Percentiles rank a stretch among this genome's conserved stretches.
These are phyloP conservation scores for Mentha longifolia DNA, from an alignment of 257 asterid genomes.

Conservation along the genomic window DNA sequence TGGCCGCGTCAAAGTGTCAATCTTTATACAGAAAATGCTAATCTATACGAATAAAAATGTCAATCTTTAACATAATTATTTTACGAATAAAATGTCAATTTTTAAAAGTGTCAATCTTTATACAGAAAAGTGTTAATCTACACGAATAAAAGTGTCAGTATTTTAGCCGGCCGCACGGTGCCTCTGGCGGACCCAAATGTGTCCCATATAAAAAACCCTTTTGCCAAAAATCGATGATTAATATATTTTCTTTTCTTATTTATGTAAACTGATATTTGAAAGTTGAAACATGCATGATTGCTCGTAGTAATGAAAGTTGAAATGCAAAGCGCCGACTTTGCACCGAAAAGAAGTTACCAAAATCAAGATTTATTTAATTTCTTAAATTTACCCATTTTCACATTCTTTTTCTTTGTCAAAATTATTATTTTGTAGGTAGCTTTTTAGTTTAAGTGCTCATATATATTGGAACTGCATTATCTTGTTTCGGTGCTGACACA, in stretches of 20 bases:
- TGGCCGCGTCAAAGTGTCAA: too few species aligned
- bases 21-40: too few species aligned
- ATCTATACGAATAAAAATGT: too few species aligned
- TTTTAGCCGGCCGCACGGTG: too few species aligned
- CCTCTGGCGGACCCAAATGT: too few species aligned
- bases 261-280: not conserved
- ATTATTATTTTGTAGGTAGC: slow-evolving; percentile 9
- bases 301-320: slow-evolving; percentile 17
- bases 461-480: slow-evolving; percentile 41
- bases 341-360: slow-evolving; percentile 45
- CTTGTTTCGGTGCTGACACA: slow-evolving; percentile 52
- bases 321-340: slow-evolving; percentile 34
- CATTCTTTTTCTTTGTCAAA: not conserved
- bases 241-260: not conserved
- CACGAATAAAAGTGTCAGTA: too few species aligned
- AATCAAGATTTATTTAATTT: slow-evolving; percentile 19
- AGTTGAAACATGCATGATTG: slow-evolving; percentile 12
- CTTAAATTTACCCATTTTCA: not conserved
- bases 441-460: slow-evolving; percentile 34
- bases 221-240: too few species aligned
- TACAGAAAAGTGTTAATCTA: too few species aligned
- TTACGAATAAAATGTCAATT: too few species aligned
- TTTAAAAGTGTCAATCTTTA: too few species aligned
- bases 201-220: too few species aligned
- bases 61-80: too few species aligned